Conservation (phyloP, 1,139 yeast genomes). For the Arxiozyma slooffiae region DNA sequence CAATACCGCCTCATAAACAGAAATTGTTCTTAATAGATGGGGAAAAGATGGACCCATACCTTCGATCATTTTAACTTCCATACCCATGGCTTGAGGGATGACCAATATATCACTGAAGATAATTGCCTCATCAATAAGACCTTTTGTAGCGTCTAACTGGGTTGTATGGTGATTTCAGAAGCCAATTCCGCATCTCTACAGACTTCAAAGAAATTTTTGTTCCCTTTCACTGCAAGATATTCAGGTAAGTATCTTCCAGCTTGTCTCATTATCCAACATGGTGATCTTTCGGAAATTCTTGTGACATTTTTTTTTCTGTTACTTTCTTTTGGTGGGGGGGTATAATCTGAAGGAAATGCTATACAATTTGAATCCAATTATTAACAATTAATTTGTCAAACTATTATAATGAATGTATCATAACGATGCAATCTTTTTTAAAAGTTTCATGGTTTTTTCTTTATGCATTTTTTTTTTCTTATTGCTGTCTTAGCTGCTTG, state of each 20-base stretch:
- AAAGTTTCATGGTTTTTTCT: too few species aligned
- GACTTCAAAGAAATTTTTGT: constrained; percentile 83
- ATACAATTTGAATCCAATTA: too few species aligned
- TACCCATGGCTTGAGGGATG: constrained; percentile 97
- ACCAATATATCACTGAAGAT: constrained; percentile 92
- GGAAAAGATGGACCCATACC: constrained; percentile 94
- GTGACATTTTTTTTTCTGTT: neutral
- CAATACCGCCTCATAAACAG: constrained; percentile 49
- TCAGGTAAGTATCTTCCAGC: constrained; percentile 65
- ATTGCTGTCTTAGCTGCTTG: too few species aligned
- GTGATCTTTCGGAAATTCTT: constrained; percentile 78
- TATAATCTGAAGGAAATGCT: too few species aligned
- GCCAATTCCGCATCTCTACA: constrained; percentile 93
- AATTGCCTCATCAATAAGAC: constrained; percentile 90
- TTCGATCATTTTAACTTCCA: constrained; percentile 87
- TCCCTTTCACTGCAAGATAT: constrained; percentile 79
- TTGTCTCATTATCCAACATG: constrained; percentile 87
- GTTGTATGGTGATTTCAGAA: constrained; percentile 89
- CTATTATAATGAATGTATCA: too few species aligned
- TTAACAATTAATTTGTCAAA: too few species aligned
- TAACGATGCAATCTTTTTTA: too few species aligned
- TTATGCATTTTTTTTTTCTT: too few species aligned
- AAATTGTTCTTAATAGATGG: constrained; percentile 68
- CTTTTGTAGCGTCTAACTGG: constrained; percentile 81
- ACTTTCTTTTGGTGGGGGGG: too few species aligned